Percentiles rank a stretch among this genome's conserved stretches.
These are phyloP conservation scores for Tremella fuciformis DNA, from an alignment of 768 basidiomycete species.

Conservation along the genomic window DNA sequence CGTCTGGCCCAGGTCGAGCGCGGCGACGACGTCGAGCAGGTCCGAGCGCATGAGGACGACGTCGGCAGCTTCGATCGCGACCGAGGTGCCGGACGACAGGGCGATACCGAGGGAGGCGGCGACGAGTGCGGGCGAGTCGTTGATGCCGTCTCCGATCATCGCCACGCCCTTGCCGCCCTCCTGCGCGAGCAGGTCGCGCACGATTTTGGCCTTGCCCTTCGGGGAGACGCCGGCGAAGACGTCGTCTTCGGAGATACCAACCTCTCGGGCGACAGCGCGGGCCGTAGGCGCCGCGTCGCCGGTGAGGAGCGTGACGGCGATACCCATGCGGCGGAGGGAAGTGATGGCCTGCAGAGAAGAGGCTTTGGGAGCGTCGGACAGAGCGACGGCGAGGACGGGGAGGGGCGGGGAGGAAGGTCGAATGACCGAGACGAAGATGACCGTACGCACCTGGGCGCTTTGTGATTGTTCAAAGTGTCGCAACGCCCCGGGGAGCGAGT, in stretches of 20 bases:
- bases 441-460: conserved; percentile 69
- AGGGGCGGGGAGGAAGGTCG: conserved; percentile 55
- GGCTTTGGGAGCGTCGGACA: conserved; percentile 81
- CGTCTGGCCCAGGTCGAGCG: conserved; percentile 78
- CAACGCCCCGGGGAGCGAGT: conserved; percentile 61
- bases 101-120: conserved; percentile 96
- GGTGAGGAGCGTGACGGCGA: conserved; percentile 89
- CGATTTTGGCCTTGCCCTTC: conserved; percentile 84
- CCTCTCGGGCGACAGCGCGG: conserved; percentile 78
- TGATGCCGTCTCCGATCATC: conserved; percentile 99
- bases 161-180: conserved; percentile 68
- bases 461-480: conserved; percentile 68
- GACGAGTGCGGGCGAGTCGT: conserved; percentile 95
- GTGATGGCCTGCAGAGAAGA: conserved; percentile 78
- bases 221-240: conserved; percentile 94
- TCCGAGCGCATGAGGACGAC: conserved; percentile 97
- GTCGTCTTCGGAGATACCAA: conserved; percentile 75
- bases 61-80: conserved; percentile 97
- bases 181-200: conserved; percentile 73
- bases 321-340: conserved; percentile 81
- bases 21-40: conserved; percentile 93
- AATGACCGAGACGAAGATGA: conserved; percentile 77
- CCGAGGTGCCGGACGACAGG: conserved; percentile 90
- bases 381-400: conserved; percentile 74
- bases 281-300: conserved; percentile 87